Evolutionary conservation across 768 basidiomycete species (phyloP).

Genomic region (Candolleomyces efflorescens): DNA sequence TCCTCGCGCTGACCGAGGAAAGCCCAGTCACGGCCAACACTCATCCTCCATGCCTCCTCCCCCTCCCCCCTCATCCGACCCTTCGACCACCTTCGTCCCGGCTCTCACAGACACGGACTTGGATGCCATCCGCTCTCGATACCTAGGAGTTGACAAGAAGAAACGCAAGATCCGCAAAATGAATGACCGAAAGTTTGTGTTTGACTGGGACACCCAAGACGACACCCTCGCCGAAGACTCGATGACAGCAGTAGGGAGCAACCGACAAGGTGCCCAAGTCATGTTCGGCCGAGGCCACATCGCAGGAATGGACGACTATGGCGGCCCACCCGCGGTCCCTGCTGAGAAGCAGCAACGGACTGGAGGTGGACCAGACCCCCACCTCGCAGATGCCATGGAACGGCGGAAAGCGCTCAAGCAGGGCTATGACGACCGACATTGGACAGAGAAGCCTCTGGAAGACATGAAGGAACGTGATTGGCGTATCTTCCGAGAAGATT

Average conservation of each 20-base stretch:
- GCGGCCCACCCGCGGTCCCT: constrained; percentile 14
- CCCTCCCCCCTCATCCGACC: constrained; percentile 17
- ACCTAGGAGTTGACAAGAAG: constrained; percentile 92
- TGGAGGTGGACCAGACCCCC: constrained; percentile 31
- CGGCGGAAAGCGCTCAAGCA: constrained; percentile 74
- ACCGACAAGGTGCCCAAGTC: constrained; percentile 77
- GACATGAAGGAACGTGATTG: constrained; percentile 99
- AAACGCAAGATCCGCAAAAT: constrained; percentile 93
- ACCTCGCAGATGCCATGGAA: constrained; percentile 81
- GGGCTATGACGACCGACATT: constrained; percentile 92
- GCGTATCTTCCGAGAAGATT: constrained; percentile 99
- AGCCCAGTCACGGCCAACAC: constrained; percentile 20
- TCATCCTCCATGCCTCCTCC: constrained; percentile 52
- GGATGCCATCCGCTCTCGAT: constrained; percentile 81
- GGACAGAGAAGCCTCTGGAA: constrained; percentile 88
- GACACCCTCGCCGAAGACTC: constrained; percentile 85
- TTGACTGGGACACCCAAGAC: constrained; percentile 97
- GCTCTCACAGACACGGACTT: constrained; percentile 82
- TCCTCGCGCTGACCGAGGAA: constrained; percentile 72
- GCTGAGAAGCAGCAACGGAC: constrained; percentile 11
- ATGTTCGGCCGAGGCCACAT: constrained; percentile 86
- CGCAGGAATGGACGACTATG: constrained; percentile 84
- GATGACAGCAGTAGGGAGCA: constrained; percentile 63
- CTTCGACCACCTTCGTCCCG: constrained; percentile 41
- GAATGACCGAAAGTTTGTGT: constrained; percentile 97